phyloP scores from a whole-genome alignment of 2,329 filamentous ascomycete species.

The Aureobasidium namibiae region DNA sequence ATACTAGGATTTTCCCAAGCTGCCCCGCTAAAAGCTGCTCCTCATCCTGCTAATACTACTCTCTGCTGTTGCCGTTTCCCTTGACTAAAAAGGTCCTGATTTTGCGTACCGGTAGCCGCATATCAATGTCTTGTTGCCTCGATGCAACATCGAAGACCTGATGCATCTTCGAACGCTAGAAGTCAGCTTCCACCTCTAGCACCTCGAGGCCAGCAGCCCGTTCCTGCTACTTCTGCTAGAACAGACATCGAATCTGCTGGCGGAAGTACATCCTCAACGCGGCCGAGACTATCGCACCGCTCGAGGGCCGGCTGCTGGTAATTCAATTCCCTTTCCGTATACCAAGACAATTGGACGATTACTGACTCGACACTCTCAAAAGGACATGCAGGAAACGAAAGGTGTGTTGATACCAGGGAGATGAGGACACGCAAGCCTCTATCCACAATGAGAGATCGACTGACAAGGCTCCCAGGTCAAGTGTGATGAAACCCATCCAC shows the following conservation, averaged over 20 bases:
- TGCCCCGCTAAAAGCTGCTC: slow-evolving; percentile 14
- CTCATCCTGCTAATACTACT: slow-evolving; percentile 6
- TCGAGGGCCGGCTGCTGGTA: slow-evolving; percentile 48
- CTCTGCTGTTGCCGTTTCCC: slow-evolving; percentile 1
- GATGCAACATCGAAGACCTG: slow-evolving; percentile 16
- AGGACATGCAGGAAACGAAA: slow-evolving; percentile 30
- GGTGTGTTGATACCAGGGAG: slow-evolving; percentile 16
- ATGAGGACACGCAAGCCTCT: slow-evolving; percentile 1
- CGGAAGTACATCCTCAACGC: slow-evolving; percentile 4
- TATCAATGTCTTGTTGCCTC: slow-evolving; percentile 14
- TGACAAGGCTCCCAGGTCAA: slow-evolving; percentile 37
- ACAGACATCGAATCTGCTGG: slow-evolving; percentile 11
- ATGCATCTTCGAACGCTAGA: slow-evolving; percentile 18
- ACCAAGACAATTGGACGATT: neutral
- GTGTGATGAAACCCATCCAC: slow-evolving; percentile 48
- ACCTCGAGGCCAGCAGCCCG: slow-evolving; percentile 19
- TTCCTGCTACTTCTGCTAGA: slow-evolving; percentile 7
- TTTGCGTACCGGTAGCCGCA: slow-evolving; percentile 8
- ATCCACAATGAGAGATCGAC: neutral
- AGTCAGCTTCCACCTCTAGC: slow-evolving; percentile 26
- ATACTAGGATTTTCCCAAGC: slow-evolving; percentile 14
- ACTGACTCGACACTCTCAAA: slow-evolving; percentile 6
- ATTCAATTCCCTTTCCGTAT: slow-evolving; percentile 15
- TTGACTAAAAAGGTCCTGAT: slow-evolving; percentile 8
- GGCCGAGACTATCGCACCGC: slow-evolving; percentile 43